Evolutionary conservation across 2,329 filamentous ascomycete genomes (phyloP).

Genomic region (Cladophialophora carrionii): DNA sequence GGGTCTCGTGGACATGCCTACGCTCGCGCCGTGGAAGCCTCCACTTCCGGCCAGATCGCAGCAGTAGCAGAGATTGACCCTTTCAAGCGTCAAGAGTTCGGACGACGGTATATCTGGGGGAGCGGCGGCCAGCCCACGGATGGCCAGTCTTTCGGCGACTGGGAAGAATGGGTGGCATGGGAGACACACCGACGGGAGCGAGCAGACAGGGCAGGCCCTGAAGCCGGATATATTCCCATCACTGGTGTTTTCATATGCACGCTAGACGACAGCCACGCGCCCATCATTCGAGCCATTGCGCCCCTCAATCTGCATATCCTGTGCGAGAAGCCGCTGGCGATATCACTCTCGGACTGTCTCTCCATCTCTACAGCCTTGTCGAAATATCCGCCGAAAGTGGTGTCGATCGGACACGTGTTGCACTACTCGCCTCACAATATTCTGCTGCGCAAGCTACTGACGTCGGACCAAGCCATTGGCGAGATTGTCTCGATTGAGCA

Average conservation of each 20-base stretch:
- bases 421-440: constrained; percentile 93
- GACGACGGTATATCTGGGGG: constrained; percentile 73
- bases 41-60: constrained; percentile 55
- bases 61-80: constrained; percentile 80
- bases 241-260: constrained; percentile 71
- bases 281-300: constrained; percentile 75
- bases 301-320: constrained; percentile 76
- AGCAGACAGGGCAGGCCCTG: constrained; percentile 52
- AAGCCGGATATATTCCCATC: constrained; percentile 54
- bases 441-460: constrained; percentile 74
- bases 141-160: constrained; percentile 72
- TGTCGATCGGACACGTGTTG: constrained; percentile 91
- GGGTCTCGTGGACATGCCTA: constrained; percentile 79
- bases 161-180: constrained; percentile 72
- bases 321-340: constrained; percentile 92
- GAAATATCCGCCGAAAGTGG: constrained; percentile 56
- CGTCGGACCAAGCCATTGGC: constrained; percentile 75
- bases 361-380: constrained; percentile 44
- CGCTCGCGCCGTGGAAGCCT: constrained; percentile 66
- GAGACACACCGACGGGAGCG: constrained; percentile 66
- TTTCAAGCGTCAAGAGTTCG: constrained; percentile 75
- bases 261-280: constrained; percentile 83
- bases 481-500: constrained; percentile 85
- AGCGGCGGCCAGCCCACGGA: constrained; percentile 50
- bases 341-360: constrained; percentile 75